These are phyloP conservation scores for Margaritispora aquatica DNA, from an alignment of 495 filamentous ascomycete genomes.

Conservation along the genomic window DNA sequence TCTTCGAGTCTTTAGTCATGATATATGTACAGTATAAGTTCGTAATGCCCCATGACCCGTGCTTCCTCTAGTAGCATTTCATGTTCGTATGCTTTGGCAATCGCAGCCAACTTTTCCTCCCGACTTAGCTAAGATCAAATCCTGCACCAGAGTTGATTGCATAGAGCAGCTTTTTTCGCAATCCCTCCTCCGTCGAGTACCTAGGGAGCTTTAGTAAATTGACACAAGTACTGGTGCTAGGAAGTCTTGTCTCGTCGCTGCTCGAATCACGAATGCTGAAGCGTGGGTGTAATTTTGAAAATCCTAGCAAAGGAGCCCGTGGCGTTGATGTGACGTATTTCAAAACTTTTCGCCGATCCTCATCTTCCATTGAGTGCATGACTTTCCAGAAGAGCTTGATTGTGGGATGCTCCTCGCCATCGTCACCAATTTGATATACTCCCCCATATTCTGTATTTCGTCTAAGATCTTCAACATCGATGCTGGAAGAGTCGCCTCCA, in stretches of 20 bases:
- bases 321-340: slow-evolving; percentile 96
- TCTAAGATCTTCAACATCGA: slow-evolving; percentile 84
- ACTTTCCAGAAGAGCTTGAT: slow-evolving; percentile 89
- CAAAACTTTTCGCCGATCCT: slow-evolving; percentile 75
- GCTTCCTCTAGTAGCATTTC: no score
- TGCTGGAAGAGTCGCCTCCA: slow-evolving; percentile 75
- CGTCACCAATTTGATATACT: slow-evolving; percentile 80
- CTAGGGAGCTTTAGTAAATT: slow-evolving; percentile 91
- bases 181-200: slow-evolving; percentile 53
- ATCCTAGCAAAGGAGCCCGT: slow-evolving; percentile 85
- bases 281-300: slow-evolving; percentile 73
- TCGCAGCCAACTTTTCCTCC: neutral
- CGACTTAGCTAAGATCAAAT: slow-evolving; percentile 76
- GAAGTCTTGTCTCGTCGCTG: slow-evolving; percentile 68
- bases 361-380: slow-evolving; percentile 66
- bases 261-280: slow-evolving; percentile 92
- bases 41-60: no score
- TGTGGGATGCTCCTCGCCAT: slow-evolving; percentile 77
- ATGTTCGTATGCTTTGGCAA: no score
- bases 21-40: neutral
- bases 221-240: slow-evolving; percentile 95
- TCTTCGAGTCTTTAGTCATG: no score
- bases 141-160: slow-evolving; percentile 88
- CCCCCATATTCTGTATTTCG: slow-evolving; percentile 83
- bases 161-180: slow-evolving; percentile 81